Conservation (phyloP, 1,284 basidiomycete species). For the Trichosporon sp. region DNA sequence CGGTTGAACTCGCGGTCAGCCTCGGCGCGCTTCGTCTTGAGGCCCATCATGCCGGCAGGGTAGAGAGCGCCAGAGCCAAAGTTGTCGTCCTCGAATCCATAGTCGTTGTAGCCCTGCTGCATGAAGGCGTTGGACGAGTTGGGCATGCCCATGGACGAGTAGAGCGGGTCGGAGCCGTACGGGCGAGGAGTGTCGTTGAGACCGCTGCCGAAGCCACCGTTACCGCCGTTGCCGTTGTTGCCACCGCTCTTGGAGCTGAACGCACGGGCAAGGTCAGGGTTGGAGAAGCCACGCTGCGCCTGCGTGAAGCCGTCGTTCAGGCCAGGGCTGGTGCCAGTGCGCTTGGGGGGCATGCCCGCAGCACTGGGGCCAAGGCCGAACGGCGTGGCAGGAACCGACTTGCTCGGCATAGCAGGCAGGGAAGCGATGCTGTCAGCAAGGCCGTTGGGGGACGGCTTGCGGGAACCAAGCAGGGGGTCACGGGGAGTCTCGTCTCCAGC, state of each 20-base stretch:
- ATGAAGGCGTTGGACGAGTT: conserved; percentile 42
- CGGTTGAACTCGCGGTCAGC: conserved; percentile 91
- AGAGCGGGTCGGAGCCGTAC: conserved; percentile 46
- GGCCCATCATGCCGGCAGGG: conserved; percentile 69
- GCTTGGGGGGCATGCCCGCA: conserved; percentile 25
- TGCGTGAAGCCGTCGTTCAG: conserved; percentile 37
- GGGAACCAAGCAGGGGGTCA: conserved; percentile 17
- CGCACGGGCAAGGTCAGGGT: conserved; percentile 50
- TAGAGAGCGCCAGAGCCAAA: conserved; percentile 75
- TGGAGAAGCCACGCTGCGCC: conserved; percentile 48
- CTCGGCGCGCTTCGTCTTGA: conserved; percentile 89
- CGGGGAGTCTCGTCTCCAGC: conserved; percentile 43
- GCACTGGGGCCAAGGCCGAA: conserved; percentile 35
- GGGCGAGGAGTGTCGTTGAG: conserved; percentile 45
- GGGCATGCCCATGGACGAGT: conserved; percentile 36
- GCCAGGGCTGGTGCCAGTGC: conserved; percentile 36
- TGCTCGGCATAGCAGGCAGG: conserved; percentile 48
- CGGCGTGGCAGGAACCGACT: conserved; percentile 48
- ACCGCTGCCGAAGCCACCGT: conserved; percentile 26
- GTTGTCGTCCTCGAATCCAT: conserved; percentile 60
- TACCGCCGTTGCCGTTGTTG: conserved; percentile 9
- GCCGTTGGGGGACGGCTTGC: conserved; percentile 40
- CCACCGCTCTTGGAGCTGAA: conserved; percentile 73
- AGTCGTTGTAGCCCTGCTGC: conserved; percentile 57
- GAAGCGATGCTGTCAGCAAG: conserved; percentile 48